Conservation (phyloP, 108 stramenopile species). For the Chaetoceros muelleri region DNA sequence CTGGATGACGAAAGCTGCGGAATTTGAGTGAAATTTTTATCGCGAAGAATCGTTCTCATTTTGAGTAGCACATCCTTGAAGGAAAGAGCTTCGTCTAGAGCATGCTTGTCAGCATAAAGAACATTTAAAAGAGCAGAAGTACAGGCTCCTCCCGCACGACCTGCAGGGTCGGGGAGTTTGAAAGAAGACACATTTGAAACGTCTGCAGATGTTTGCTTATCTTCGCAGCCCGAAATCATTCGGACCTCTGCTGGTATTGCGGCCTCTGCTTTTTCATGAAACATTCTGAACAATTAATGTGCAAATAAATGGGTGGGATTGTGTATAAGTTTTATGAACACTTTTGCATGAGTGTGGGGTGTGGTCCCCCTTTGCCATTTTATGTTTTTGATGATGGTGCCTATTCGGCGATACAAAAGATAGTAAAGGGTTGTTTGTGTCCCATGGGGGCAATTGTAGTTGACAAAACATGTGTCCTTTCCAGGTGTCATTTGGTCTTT, state of each 20-base stretch:
- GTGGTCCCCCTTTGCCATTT: no score
- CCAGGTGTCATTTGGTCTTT: no score
- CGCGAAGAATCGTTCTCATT: constrained; percentile 45
- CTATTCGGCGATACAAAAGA: no score
- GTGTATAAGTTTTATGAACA: no score
- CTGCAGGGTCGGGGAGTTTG: constrained; percentile 41
- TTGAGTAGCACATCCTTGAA: constrained; percentile 64
- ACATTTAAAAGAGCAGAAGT: constrained; percentile 44
- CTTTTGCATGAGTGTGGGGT: no score
- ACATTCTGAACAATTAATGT: no score
- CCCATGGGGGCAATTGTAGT: no score
- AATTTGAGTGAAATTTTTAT: constrained; percentile 53
- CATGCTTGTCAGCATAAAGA: constrained; percentile 39
- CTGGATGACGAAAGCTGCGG: constrained; percentile 50
- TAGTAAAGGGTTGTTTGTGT: no score
- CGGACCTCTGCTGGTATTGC: constrained; percentile 64
- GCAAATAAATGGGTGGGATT: no score
- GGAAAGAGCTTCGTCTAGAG: constrained; percentile 26
- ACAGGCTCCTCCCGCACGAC: constrained; percentile 46
- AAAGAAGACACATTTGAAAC: constrained; percentile 63
- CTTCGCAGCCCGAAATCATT: constrained; percentile 84
- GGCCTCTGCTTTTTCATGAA: constrained; percentile 40
- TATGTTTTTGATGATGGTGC: no score
- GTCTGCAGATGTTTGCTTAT: constrained; percentile 81
- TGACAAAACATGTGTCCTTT: no score